Percentiles rank a stretch among this genome's conserved stretches.
Evolutionary conservation across 768 basidiomycete species (phyloP).

Genomic region (Naganishia antarctica): DNA sequence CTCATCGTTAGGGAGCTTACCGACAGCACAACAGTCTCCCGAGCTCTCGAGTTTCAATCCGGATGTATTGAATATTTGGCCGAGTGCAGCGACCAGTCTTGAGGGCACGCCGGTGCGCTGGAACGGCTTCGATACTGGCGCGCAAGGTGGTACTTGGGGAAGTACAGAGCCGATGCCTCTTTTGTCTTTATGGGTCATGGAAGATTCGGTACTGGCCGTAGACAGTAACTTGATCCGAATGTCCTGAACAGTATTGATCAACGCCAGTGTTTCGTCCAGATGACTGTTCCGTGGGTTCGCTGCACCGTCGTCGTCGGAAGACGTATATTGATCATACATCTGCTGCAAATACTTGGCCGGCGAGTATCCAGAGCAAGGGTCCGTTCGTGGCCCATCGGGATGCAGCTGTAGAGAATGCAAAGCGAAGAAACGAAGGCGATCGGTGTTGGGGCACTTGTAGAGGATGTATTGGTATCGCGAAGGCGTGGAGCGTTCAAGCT

Average conservation of each 20-base stretch:
- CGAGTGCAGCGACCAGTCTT: too few relatives aligned
- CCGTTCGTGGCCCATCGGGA: conserved; percentile 23
- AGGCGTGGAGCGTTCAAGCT: neutral
- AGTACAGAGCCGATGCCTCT: too few relatives aligned
- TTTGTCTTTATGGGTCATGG: neutral
- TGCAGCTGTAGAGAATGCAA: conserved; percentile 51
- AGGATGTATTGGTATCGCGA: conserved; percentile 49
- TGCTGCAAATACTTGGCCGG: conserved; percentile 31
- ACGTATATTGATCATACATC: conserved; percentile 29
- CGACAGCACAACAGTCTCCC: neutral
- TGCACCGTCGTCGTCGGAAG: conserved; percentile 19
- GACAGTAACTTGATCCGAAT: neutral
- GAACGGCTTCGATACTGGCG: too few relatives aligned
- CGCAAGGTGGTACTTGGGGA: too few relatives aligned
- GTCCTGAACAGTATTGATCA: conserved; percentile 4
- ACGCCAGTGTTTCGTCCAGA: neutral
- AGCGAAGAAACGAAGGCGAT: conserved; percentile 64
- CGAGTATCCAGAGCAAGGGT: conserved; percentile 42
- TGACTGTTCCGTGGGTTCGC: neutral
- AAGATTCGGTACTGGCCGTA: neutral
- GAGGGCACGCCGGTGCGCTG: too few relatives aligned
- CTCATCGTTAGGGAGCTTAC: too few relatives aligned
- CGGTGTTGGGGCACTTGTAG: conserved; percentile 57
- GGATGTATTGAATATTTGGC: neutral
- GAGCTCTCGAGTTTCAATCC: too few relatives aligned